phyloP scores from a whole-genome alignment of 345 rosid genomes.

The Salix viminalis region DNA sequence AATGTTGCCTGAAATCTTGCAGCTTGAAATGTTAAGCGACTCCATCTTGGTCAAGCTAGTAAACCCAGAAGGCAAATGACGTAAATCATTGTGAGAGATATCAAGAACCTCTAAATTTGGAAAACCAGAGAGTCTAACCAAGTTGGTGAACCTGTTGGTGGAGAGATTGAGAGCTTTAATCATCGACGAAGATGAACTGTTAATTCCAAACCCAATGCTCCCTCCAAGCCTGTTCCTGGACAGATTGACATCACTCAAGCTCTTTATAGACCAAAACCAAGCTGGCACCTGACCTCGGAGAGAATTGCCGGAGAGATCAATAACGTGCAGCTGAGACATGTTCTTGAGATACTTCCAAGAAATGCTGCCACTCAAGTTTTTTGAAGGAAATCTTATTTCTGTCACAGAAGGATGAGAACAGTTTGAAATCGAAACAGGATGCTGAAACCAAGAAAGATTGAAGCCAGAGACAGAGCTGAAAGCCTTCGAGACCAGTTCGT shows the following conservation, averaged over 20 bases:
- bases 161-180: conserved; percentile 62
- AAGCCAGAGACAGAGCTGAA: conserved; percentile 64
- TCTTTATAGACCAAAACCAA: conserved; percentile 59
- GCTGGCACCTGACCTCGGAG: conserved; percentile 63
- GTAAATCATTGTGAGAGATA: conserved; percentile 56
- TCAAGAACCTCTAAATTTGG: conserved; percentile 44
- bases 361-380: conserved; percentile 55
- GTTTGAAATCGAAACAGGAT: conserved; percentile 18
- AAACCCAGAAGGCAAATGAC: conserved; percentile 51
- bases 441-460: conserved; percentile 52
- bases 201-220: conserved; percentile 31
- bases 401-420: conserved; percentile 39
- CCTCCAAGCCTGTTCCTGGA: conserved; percentile 57
- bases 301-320: conserved; percentile 73
- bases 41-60: conserved; percentile 39
- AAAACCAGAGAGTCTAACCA: conserved; percentile 52
- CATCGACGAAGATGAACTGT: conserved; percentile 32
- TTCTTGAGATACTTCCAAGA: conserved; percentile 62
- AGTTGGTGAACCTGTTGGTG: conserved; percentile 64
- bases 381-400: conserved; percentile 48
- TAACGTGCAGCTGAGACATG: conserved; percentile 41
- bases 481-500: conserved; percentile 42
- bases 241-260: conserved; percentile 41
- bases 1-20: conserved; percentile 51
- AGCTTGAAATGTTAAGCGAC: conserved; percentile 58